Conservation (phyloP, 352 stramenopile species). For the Phytophthora tubulina region DNA sequence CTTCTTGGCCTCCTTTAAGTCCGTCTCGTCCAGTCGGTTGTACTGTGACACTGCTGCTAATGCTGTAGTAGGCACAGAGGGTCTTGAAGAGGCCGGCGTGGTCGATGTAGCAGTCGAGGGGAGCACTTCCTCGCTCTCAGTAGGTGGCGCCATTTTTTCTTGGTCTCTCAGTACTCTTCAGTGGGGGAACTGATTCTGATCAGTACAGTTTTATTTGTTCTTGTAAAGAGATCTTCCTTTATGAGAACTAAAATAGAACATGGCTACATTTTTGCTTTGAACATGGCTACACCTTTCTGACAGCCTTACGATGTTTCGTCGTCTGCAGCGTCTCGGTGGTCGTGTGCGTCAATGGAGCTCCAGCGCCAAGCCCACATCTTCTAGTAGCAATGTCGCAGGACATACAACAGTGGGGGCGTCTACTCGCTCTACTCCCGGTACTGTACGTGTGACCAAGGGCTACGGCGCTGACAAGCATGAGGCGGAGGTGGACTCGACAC, state of each 20-base stretch:
- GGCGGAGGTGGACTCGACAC: constrained; percentile 63
- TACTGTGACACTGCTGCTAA: constrained; percentile 41
- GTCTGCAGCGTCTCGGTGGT: constrained; percentile 20
- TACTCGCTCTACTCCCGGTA: constrained; percentile 39
- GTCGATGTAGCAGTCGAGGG: not conserved
- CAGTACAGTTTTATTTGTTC: constrained; percentile 6
- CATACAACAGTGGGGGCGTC: constrained; percentile 7
- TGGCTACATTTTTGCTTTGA: not conserved
- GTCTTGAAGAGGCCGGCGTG: not conserved
- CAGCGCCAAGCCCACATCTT: constrained; percentile 21
- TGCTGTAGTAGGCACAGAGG: constrained; percentile 24
- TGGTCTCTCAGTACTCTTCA: constrained; percentile 11
- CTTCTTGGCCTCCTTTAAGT: constrained; percentile 56
- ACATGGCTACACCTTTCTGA: constrained; percentile 8
- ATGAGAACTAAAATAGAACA: not conserved
- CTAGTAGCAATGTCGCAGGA: not conserved
- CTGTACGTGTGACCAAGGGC: constrained; percentile 49
- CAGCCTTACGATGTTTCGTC: constrained; percentile 27
- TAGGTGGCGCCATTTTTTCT: constrained; percentile 3
- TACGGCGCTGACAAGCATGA: constrained; percentile 46
- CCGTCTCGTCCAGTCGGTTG: constrained; percentile 70
- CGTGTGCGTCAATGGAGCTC: constrained; percentile 37
- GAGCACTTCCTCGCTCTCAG: not conserved
- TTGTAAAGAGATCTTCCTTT: constrained; percentile 1
- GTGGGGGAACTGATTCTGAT: constrained; percentile 4